These are phyloP conservation scores for Pulveroboletus sp. DNA, from an alignment of 768 basidiomycete species.

Conservation along the genomic window DNA sequence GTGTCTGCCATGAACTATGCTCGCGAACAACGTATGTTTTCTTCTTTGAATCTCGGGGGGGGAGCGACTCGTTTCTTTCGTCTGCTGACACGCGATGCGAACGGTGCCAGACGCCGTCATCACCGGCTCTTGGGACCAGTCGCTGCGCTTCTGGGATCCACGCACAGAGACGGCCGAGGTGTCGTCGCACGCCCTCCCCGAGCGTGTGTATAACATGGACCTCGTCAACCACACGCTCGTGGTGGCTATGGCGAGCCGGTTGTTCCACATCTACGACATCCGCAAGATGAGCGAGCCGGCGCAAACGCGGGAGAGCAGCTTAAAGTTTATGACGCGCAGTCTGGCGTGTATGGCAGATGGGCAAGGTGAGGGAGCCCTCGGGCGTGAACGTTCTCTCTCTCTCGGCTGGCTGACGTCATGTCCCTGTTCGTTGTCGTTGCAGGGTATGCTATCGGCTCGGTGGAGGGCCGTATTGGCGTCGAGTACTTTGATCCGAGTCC, in stretches of 20 bases:
- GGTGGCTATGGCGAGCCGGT: conserved; percentile 86
- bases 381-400: no score
- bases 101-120: conserved; percentile 57
- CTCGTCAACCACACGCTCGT: conserved; percentile 75
- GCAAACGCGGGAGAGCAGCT: conserved; percentile 83
- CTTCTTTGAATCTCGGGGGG: not conserved
- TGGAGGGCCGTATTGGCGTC: conserved; percentile 94
- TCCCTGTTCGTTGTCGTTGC: not conserved
- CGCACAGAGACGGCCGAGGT: conserved; percentile 54
- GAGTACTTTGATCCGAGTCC: conserved; percentile 90
- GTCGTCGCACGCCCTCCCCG: conserved; percentile 61
- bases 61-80: not conserved
- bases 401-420: no score
- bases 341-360: conserved; percentile 92
- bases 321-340: conserved; percentile 93
- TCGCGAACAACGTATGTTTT: conserved; percentile 53
- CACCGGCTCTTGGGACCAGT: conserved; percentile 90
- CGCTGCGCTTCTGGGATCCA: conserved; percentile 84
- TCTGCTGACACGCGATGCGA: not conserved
- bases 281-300: conserved; percentile 70
- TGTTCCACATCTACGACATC: conserved; percentile 87
- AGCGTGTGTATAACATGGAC: conserved; percentile 84
- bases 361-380: conserved; percentile 48
- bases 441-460: conserved; percentile 92
- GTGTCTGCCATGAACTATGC: conserved; percentile 76